Percentiles rank a stretch among this genome's conserved stretches.
Conservation (phyloP, 352 stramenopile genomes). For the Phytophthora pseudosyringae region DNA sequence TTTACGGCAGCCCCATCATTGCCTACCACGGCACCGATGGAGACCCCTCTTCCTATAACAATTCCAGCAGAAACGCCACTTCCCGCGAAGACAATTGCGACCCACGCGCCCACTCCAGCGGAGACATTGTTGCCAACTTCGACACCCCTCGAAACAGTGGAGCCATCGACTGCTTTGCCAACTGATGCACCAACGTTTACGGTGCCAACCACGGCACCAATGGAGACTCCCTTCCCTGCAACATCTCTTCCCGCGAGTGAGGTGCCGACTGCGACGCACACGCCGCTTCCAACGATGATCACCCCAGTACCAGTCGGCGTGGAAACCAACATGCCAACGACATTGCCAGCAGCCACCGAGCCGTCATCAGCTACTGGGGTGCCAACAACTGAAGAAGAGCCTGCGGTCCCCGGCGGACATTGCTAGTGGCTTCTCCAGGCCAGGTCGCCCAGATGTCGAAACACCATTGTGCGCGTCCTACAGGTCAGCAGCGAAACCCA, state of each 20-base stretch:
- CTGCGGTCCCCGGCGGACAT: constrained; percentile 19
- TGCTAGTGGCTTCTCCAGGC: constrained; percentile 8
- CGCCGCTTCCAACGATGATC: neutral
- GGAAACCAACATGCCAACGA: no score
- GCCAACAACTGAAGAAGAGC: constrained; percentile 16
- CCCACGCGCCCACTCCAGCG: neutral
- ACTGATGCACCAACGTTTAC: neutral
- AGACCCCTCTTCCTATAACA: no score
- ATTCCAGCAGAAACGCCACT: no score
- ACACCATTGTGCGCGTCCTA: neutral
- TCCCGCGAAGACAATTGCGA: neutral
- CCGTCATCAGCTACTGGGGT: constrained; percentile 2
- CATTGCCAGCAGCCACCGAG: neutral
- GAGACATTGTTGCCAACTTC: neutral
- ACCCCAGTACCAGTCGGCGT: no score
- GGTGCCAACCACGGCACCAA: no score
- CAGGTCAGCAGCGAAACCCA: neutral
- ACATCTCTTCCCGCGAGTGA: no score
- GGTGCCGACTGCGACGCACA: neutral
- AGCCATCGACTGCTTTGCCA: neutral
- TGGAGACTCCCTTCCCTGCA: no score
- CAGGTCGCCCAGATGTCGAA: neutral
- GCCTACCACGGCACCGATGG: no score
- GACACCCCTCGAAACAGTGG: neutral
- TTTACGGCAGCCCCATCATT: no score